These are phyloP conservation scores for Leccinum variicolor DNA, from an alignment of 768 basidiomycete species.

Conservation along the genomic window DNA sequence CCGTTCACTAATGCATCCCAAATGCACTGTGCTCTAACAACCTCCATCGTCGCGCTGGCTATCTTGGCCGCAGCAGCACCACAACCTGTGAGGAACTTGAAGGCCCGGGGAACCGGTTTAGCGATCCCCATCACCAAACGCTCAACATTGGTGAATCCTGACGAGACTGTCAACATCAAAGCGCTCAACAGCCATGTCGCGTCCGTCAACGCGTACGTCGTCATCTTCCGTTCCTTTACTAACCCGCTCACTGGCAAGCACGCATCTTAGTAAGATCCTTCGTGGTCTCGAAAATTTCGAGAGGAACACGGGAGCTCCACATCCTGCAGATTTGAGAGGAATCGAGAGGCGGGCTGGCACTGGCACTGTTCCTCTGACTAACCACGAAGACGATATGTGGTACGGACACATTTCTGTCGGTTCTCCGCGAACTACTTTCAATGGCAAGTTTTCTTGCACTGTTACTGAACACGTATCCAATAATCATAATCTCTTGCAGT, in stretches of 20 bases:
- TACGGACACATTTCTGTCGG: conserved; percentile 11
- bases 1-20: no score
- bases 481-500: background rate
- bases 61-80: conserved; percentile 6
- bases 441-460: background rate
- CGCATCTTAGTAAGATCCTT: background rate
- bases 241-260: background rate
- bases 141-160: background rate
- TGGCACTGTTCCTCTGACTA: background rate
- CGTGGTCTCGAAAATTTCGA: background rate
- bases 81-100: background rate
- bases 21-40: background rate
- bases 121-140: conserved; percentile 13
- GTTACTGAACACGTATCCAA: background rate
- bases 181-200: conserved; percentile 4
- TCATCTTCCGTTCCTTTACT: background rate
- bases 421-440: background rate
- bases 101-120: background rate
- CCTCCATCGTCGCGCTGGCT: conserved; percentile 2
- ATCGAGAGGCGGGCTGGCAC: background rate
- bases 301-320: background rate
- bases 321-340: background rate
- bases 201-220: conserved; percentile 7
- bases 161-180: conserved; percentile 2
- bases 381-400: background rate